Conservation (phyloP, 495 filamentous ascomycete genomes). For the Cercophora samala region DNA sequence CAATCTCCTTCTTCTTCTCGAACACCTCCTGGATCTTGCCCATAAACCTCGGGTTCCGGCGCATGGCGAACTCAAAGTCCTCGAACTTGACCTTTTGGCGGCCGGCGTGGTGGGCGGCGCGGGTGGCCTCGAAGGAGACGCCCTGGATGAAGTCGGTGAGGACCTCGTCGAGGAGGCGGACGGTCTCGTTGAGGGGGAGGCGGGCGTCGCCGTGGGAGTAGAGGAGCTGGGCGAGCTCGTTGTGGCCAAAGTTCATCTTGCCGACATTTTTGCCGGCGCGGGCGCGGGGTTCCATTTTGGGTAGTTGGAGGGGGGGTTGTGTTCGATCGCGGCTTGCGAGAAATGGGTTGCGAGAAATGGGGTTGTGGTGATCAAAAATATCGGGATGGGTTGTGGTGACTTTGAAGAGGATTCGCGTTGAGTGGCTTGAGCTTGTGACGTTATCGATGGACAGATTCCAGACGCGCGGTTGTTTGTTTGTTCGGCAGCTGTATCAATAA, state of each 20-base stretch:
- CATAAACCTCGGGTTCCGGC: constrained; percentile 77
- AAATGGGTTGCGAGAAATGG: too few species aligned
- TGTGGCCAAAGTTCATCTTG: constrained; percentile 76
- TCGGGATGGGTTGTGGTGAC: background rate
- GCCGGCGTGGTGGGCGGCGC: constrained; percentile 73
- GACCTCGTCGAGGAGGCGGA: constrained; percentile 87
- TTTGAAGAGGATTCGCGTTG: background rate
- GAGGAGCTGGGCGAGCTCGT: constrained; percentile 75
- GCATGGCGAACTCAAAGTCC: constrained; percentile 90
- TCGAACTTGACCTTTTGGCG: constrained; percentile 97
- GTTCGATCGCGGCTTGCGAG: background rate
- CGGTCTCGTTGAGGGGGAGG: constrained; percentile 72
- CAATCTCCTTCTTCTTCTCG: constrained; percentile 74
- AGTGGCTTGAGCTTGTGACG: background rate
- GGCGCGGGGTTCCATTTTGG: constrained; percentile 66
- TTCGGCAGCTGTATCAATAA: background rate
- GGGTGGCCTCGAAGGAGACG: constrained; percentile 82
- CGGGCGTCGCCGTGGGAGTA: constrained; percentile 78
- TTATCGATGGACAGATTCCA: background rate
- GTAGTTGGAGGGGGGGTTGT: background rate
- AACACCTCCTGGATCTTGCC: constrained; percentile 87
- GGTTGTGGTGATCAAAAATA: background rate
- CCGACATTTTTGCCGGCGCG: constrained; percentile 79
- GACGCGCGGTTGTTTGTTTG: background rate
- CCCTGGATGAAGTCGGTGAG: constrained; percentile 87